Evolutionary conservation across 2,329 filamentous ascomycete genomes (phyloP), one percentile per base, ranked within the genome.

Genomic region (Paecilomyces fulvus): DNA sequence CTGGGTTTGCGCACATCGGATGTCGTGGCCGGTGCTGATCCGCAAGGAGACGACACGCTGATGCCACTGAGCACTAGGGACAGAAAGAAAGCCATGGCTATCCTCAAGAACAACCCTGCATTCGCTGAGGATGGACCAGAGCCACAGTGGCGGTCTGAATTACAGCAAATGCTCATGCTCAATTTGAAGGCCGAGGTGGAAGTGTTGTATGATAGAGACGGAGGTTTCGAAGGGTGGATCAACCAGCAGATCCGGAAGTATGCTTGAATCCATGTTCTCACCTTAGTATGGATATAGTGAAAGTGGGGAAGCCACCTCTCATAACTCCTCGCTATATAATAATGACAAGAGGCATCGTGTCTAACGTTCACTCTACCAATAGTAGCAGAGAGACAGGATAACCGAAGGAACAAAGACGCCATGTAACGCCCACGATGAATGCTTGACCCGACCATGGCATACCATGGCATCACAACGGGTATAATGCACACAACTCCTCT

Each of bases 121-220:
- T 77, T 75, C 62, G 68, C 68, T 2, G 76, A 75, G 51, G 65
- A 73, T 56, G 77, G 77, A 0, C 67, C 71, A 0, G 76, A 81
- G 56, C 62, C 61, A 7, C 70, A 70, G 30, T 79, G 77, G 76
- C 75, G 77, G 49, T 64, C 65, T 11, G 81, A 85, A 64, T 62
- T 86, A 60, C 84, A 85, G 65, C 67, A 68, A 2, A 85, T 87
- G 83, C 72, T 87, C 30, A 79, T 85, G 76, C 63, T 85, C 56
- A 82, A 83, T 60, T 60, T 80, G 50, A 87, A 87, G 64, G 82
- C 81, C 7, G 84, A 87, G 64, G 80, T 84, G 61, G 83, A 87
- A 66, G 71, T 79, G 23, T 60, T 83, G 51, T 76, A 77, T 59
- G 76, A 80, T 8, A 60, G 61, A 12, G 64, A 67, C 1, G 71